phyloP scores from a whole-genome alignment of 2,329 filamentous ascomycete species.

The Colletotrichum tamarilloi region DNA sequence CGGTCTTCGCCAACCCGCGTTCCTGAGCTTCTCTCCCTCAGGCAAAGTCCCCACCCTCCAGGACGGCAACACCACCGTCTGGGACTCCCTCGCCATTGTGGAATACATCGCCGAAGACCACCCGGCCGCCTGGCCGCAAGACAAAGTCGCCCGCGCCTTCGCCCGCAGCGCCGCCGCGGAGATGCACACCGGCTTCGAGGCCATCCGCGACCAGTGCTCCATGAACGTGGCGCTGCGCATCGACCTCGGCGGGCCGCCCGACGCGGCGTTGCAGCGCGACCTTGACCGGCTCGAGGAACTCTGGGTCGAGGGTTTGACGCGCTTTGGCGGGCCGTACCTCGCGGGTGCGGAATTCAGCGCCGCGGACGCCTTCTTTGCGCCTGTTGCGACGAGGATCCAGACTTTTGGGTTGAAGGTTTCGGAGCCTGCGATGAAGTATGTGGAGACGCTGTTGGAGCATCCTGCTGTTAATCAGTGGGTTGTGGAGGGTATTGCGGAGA shows the following conservation, averaged over 20 bases:
- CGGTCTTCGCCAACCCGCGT: slow-evolving; percentile 46
- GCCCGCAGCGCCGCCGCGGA: slow-evolving; percentile 57
- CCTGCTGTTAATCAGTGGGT: slow-evolving; percentile 52
- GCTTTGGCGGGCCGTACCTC: slow-evolving; percentile 55
- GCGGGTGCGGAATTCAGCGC: slow-evolving; percentile 50
- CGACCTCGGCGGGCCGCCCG: slow-evolving; percentile 41
- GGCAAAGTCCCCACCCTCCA: slow-evolving; percentile 56
- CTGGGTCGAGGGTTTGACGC: slow-evolving; percentile 50
- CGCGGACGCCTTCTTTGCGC: slow-evolving; percentile 56
- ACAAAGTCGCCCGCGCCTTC: slow-evolving; percentile 51
- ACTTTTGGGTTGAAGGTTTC: slow-evolving; percentile 50
- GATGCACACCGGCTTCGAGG: slow-evolving; percentile 58
- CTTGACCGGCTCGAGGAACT: slow-evolving; percentile 49
- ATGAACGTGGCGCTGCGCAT: slow-evolving; percentile 55
- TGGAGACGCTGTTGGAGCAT: slow-evolving; percentile 47
- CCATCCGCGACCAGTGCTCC: slow-evolving; percentile 53
- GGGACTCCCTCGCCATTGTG: slow-evolving; percentile 61
- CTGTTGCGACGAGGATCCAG: slow-evolving; percentile 51
- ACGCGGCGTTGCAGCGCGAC: slow-evolving; percentile 47
- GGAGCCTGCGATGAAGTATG: slow-evolving; percentile 45
- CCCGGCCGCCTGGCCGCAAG: slow-evolving; percentile 54
- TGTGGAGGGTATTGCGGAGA: slow-evolving; percentile 49
- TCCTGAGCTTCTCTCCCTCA: slow-evolving; percentile 50
- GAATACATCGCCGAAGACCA: slow-evolving; percentile 58
- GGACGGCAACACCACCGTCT: slow-evolving; percentile 45